Evolutionary conservation across 441 rosid genomes (phyloP).

Genomic region (Mallotus japonicus): DNA sequence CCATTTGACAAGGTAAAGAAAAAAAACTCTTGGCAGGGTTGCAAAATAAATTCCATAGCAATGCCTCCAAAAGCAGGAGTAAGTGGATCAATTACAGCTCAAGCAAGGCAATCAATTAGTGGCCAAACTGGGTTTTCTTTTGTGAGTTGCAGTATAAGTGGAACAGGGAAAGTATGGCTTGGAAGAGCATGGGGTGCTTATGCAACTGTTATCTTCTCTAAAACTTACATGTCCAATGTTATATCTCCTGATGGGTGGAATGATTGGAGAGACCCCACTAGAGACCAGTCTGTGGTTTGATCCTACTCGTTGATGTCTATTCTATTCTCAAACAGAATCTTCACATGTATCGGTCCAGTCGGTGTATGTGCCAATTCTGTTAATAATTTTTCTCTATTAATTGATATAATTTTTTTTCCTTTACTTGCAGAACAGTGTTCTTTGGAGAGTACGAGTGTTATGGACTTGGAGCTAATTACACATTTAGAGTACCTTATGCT

Average conservation of each 20-base stretch:
- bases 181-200: slow-evolving; percentile 83
- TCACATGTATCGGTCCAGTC: no score
- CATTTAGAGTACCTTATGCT: slow-evolving; percentile 43
- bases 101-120: slow-evolving; percentile 49
- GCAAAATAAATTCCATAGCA: slow-evolving; percentile 64
- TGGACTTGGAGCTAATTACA: slow-evolving; percentile 66
- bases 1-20: not conserved
- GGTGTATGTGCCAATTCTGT: no score
- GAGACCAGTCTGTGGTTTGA: slow-evolving; percentile 54
- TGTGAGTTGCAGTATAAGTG: slow-evolving; percentile 53
- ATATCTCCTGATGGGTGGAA: slow-evolving; percentile 68
- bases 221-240: slow-evolving; percentile 57
- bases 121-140: slow-evolving; percentile 75
- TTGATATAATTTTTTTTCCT: not conserved
- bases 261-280: slow-evolving; percentile 58
- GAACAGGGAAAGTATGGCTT: slow-evolving; percentile 50
- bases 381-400: not conserved
- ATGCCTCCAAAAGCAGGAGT: slow-evolving; percentile 36
- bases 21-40: slow-evolving; percentile 41
- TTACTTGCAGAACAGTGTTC: slow-evolving; percentile 50
- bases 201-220: slow-evolving; percentile 64
- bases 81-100: slow-evolving; percentile 81
- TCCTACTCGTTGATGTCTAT: not conserved
- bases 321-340: no score
- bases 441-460: slow-evolving; percentile 65